Evolutionary conservation across 2,329 filamentous ascomycete genomes (phyloP), one percentile per base, ranked within the genome.

Genomic region (Hypoxylon sp.): DNA sequence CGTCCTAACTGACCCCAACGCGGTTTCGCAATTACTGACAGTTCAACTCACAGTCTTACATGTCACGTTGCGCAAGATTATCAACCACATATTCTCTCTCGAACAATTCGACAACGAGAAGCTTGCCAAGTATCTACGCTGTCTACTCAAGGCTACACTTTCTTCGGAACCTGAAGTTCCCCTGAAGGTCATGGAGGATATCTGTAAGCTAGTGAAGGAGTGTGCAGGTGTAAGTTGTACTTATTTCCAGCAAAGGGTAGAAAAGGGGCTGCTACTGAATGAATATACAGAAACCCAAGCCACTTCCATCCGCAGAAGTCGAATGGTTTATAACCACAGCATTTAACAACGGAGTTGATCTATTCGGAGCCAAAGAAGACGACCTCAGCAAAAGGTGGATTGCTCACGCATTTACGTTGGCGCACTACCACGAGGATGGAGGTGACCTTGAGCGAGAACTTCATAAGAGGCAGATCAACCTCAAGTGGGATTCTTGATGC

Each of bases 51-150:
- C 58, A 87, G 82, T 79, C 1, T 63, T 83, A 10, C 84, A 81
- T 60, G 72, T 74, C 1, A 81, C 77, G 0, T 78, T 92, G 55
- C 83, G 88, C 42, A 83, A 86, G 58, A 86, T 93, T 57, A 84
- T 95, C 68, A 89, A 90, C 67, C 78, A 86, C 43, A 86, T 89
- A 15, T 88, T 85, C 74, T 78, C 74, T 1, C 73, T 86, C 1
- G 80, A 86, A 15, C 67, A 73, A 0, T 85, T 87, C 40, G 81
- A 88, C 60, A 78, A 79, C 3, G 69, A 72, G 1, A 87, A 85
- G 65, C 77, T 96, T 1, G 84, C 89, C 6, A 89, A 88, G 66
- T 96, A 95, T 77, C 83, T 94, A 41, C 85, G 91, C 1, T 92
- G 90, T 66, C 79, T 95, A 2, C 90, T 94, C 63, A 88, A 90